phyloP scores from a whole-genome alignment of 1,284 basidiomycete genomes.

The Cryptococcus maquisensis region DNA sequence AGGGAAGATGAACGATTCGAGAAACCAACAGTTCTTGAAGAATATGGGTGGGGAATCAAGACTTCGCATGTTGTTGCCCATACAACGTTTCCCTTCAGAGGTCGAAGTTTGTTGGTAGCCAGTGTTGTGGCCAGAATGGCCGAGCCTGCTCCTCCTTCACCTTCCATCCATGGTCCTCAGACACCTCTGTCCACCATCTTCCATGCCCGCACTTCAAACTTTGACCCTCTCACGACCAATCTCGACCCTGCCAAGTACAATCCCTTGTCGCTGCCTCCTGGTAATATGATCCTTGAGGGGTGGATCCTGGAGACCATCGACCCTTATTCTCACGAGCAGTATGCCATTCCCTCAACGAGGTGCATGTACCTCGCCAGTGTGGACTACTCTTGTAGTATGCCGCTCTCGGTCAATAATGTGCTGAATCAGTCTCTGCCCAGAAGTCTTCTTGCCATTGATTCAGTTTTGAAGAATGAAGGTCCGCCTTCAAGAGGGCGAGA shows the following conservation, averaged over 20 bases:
- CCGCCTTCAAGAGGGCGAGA: conserved; percentile 64
- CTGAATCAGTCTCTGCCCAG: conserved; percentile 72
- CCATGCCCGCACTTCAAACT: conserved; percentile 67
- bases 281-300: conserved; percentile 81
- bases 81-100: conserved; percentile 84
- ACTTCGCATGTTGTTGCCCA: conserved; percentile 55
- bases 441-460: conserved; percentile 66
- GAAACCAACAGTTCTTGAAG: conserved; percentile 65
- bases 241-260: conserved; percentile 68
- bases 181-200: conserved; percentile 58
- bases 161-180: conserved; percentile 42
- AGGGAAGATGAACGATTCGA: conserved; percentile 51
- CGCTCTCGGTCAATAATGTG: conserved; percentile 79
- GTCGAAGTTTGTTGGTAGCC: conserved; percentile 79
- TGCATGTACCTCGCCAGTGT: conserved; percentile 84
- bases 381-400: conserved; percentile 84
- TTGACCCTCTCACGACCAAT: conserved; percentile 60
- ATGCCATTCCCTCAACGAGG: conserved; percentile 87
- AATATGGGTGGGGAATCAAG: conserved; percentile 70
- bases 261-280: conserved; percentile 66
- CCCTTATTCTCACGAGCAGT: conserved; percentile 92
- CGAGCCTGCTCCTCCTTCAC: conserved; percentile 49
- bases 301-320: conserved; percentile 98
- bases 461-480: conserved; percentile 58
- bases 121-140: conserved; percentile 65